Evolutionary conservation across 2,329 filamentous ascomycete species (phyloP).

Genomic region (Colletotrichum viniferum): DNA sequence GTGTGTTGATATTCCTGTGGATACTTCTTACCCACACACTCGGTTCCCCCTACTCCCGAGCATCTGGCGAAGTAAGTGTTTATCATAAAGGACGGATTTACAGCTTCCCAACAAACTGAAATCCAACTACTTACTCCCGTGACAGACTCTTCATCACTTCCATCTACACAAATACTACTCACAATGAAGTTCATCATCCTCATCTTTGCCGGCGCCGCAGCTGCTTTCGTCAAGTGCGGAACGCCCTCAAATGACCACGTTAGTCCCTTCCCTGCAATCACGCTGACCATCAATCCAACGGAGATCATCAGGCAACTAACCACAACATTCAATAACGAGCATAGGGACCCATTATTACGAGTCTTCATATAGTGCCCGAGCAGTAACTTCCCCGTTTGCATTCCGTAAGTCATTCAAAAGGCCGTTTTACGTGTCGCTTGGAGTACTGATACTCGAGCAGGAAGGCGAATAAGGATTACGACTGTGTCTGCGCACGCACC

Average conservation of each 20-base stretch:
- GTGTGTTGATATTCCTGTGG: neutral
- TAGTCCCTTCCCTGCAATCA: neutral
- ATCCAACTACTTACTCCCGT: rapidly evolving
- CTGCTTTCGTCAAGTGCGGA: neutral
- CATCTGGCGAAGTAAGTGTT: neutral
- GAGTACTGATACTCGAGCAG: neutral
- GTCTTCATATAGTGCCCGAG: neutral
- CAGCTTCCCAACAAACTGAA: neutral
- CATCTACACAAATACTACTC: no score
- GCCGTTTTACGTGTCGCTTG: neutral
- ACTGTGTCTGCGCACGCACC: neutral
- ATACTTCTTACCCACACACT: neutral
- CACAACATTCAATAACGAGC: neutral
- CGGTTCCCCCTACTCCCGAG: neutral
- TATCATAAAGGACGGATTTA: neutral
- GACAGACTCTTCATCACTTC: no score
- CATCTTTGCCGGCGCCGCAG: neutral
- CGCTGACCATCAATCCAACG: neutral
- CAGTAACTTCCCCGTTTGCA: neutral
- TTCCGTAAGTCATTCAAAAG: neutral
- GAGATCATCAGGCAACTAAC: rapidly evolving
- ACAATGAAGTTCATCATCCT: neutral
- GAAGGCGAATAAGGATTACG: neutral
- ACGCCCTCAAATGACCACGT: neutral
- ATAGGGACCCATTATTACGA: rapidly evolving